phyloP scores from a whole-genome alignment of 345 rosid species.

The Firmiana major region DNA sequence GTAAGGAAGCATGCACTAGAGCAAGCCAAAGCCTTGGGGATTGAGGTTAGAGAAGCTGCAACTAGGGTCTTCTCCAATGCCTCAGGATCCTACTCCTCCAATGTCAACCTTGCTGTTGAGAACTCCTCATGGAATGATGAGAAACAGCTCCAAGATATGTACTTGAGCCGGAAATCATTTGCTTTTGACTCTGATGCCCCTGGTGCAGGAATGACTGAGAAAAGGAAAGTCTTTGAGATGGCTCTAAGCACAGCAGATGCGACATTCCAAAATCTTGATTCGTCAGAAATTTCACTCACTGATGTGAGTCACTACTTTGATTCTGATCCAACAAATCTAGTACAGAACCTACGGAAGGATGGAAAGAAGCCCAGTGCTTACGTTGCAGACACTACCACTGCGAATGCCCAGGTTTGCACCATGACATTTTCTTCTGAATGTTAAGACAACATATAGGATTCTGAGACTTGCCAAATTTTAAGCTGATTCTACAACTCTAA shows the following conservation, averaged over 20 bases:
- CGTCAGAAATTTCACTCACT: slow-evolving; percentile 92
- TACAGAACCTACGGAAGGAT: slow-evolving; percentile 88
- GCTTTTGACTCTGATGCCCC: slow-evolving; percentile 95
- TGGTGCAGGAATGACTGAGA: slow-evolving; percentile 94
- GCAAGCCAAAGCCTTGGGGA: slow-evolving; percentile 79
- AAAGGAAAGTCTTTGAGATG: slow-evolving; percentile 87
- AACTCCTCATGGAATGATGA: slow-evolving; percentile 99
- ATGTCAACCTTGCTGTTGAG: slow-evolving; percentile 89
- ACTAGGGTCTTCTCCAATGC: slow-evolving; percentile 94
- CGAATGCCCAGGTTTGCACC: slow-evolving; percentile 81
- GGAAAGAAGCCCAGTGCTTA: slow-evolving; percentile 89
- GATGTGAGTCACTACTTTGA: slow-evolving; percentile 99
- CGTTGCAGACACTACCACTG: slow-evolving; percentile 95
- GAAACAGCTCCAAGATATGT: slow-evolving; percentile 99
- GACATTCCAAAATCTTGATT: slow-evolving; percentile 96
- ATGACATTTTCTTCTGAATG: background rate
- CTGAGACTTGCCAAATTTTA: background rate
- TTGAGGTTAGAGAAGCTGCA: slow-evolving; percentile 89
- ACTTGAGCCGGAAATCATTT: slow-evolving; percentile 92
- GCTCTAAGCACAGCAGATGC: slow-evolving; percentile 93
- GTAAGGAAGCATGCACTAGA: slow-evolving; percentile 91
- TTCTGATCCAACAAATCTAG: slow-evolving; percentile 92
- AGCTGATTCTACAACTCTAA: background rate
- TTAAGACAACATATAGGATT: background rate
- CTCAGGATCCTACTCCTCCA: slow-evolving; percentile 95